Conservation (phyloP, 1,284 basidiomycete species). For the Cutaneotrichosporon sp. region DNA sequence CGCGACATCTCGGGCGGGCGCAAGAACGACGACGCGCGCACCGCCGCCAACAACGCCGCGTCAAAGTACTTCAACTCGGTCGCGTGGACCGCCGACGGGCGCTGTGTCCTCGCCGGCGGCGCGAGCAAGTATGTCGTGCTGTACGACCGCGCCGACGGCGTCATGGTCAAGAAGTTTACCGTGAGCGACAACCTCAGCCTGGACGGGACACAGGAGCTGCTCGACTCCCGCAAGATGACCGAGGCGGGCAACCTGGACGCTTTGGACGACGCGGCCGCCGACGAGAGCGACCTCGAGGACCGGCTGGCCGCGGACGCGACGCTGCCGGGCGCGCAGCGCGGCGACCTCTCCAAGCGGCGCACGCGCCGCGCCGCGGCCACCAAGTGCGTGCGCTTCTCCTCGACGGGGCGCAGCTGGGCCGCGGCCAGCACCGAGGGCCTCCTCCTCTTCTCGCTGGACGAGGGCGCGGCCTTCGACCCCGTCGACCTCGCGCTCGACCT, state of each 20-base stretch:
- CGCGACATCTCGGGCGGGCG: conserved; percentile 93
- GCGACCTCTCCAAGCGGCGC: conserved; percentile 83
- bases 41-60: conserved; percentile 81
- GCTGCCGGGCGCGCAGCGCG: conserved; percentile 81
- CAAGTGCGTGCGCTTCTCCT: conserved; percentile 90
- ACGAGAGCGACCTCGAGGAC: conserved; percentile 88
- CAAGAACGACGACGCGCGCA: conserved; percentile 82
- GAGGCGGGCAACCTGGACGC: conserved; percentile 79
- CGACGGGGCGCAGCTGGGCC: conserved; percentile 92
- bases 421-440: conserved; percentile 95
- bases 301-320: conserved; percentile 66
- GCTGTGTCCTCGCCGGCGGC: conserved; percentile 89
- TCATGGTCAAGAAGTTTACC: conserved; percentile 94
- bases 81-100: conserved; percentile 91
- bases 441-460: conserved; percentile 90
- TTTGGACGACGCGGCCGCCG: conserved; percentile 66
- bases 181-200: conserved; percentile 91
- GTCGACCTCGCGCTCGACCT: conserved; percentile 95
- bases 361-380: conserved; percentile 87
- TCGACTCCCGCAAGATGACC: conserved; percentile 84
- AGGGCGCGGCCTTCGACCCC: conserved; percentile 86
- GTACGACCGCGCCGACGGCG: conserved; percentile 88
- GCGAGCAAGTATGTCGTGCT: conserved; percentile 96
- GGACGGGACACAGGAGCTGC: conserved; percentile 93
- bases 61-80: conserved; percentile 90